phyloP scores from a whole-genome alignment of 1,284 basidiomycete species.

The Sanghuangporus weigelae region DNA sequence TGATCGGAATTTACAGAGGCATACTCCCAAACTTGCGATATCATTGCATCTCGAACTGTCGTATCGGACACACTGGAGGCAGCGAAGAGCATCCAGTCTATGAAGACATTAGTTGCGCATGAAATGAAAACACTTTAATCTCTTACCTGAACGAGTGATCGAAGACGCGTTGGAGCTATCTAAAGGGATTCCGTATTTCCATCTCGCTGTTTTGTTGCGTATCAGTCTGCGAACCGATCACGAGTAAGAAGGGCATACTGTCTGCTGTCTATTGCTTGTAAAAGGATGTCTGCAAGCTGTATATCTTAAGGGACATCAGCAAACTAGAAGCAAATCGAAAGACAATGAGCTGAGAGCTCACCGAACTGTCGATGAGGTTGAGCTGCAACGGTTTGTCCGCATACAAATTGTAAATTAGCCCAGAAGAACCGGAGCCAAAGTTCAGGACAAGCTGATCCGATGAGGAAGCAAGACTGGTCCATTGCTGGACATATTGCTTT shows the following conservation, averaged over 20 bases:
- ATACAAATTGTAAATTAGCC: constrained; percentile 12
- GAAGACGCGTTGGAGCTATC: constrained; percentile 21
- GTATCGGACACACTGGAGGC: constrained; percentile 29
- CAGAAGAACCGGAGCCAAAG: background rate
- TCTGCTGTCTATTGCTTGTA: background rate
- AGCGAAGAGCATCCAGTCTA: constrained; percentile 38
- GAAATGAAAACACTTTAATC: constrained; percentile 24
- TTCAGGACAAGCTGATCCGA: background rate
- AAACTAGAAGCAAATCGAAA: background rate
- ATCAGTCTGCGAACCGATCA: background rate
- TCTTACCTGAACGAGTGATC: constrained; percentile 22
- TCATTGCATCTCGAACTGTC: constrained; percentile 28
- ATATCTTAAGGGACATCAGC: background rate
- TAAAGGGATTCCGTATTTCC: constrained; percentile 21
- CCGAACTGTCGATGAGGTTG: constrained; percentile 24
- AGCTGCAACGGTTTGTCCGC: constrained; percentile 17
- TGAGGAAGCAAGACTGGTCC: background rate
- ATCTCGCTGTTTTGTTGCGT: background rate
- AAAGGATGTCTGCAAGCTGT: constrained; percentile 2
- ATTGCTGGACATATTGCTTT: constrained; percentile 1
- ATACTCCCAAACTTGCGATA: constrained; percentile 28
- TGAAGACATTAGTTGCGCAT: background rate
- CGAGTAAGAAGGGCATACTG: background rate
- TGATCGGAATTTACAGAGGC: constrained; percentile 19
- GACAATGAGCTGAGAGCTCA: constrained; percentile 13